A percentile compares a stretch with the other conserved stretches of the same genome.
These are phyloP conservation scores for Podosphaera aphanis DNA, from an alignment of 2,329 filamentous ascomycete genomes.

Conservation along the genomic window DNA sequence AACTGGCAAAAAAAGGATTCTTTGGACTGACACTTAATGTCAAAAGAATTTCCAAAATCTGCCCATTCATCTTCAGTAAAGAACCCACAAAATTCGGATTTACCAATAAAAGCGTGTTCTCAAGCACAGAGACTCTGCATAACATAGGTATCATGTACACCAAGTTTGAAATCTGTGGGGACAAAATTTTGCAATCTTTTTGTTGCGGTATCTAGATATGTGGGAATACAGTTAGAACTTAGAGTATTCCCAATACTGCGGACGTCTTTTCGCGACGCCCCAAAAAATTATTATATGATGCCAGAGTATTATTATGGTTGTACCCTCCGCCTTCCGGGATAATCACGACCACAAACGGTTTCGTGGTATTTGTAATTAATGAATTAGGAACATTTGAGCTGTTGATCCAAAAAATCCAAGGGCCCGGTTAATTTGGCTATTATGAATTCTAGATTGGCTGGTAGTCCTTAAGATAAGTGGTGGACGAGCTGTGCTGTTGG, in stretches of 20 bases:
- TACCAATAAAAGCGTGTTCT: slow-evolving; percentile 25
- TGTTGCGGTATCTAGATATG: slow-evolving; percentile 23
- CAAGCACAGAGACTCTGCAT: slow-evolving; percentile 31
- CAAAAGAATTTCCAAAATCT: slow-evolving; percentile 29
- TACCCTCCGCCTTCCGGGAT: slow-evolving; percentile 23
- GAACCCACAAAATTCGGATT: slow-evolving; percentile 26
- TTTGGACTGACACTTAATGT: slow-evolving; percentile 24
- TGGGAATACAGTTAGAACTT: slow-evolving; percentile 21
- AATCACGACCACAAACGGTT: slow-evolving; percentile 24
- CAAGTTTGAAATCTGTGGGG: slow-evolving; percentile 25
- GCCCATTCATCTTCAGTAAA: slow-evolving; percentile 31
- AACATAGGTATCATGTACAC: slow-evolving; percentile 24
- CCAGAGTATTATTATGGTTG: slow-evolving; percentile 29
- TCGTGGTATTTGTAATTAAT: slow-evolving; percentile 18
- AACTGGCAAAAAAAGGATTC: neutral
- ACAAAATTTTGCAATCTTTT: slow-evolving; percentile 23
- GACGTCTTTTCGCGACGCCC: slow-evolving; percentile 15
- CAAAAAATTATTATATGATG: slow-evolving; percentile 26
- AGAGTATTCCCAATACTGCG: slow-evolving; percentile 19
- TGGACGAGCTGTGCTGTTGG: slow-evolving; percentile 23
- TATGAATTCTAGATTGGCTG: slow-evolving; percentile 27
- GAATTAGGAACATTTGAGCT: slow-evolving; percentile 19
- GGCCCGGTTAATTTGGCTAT: slow-evolving; percentile 28
- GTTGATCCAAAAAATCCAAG: slow-evolving; percentile 28
- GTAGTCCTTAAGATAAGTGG: slow-evolving; percentile 30